phyloP scores from a whole-genome alignment of 345 rosid species.

The Moricandia moricandioides region DNA sequence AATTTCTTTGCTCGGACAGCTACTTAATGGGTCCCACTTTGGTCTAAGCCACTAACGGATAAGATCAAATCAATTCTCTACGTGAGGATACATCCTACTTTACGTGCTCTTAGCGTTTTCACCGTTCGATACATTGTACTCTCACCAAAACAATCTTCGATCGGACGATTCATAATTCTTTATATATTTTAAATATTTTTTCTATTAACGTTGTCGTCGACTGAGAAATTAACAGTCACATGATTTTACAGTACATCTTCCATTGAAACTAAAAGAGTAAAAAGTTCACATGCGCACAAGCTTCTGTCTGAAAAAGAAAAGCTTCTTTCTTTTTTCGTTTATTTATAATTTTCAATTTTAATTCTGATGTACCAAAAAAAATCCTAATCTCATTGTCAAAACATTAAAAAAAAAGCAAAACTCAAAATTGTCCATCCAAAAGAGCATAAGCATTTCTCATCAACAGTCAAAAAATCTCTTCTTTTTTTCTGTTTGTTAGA shows the following conservation, averaged over 20 bases:
- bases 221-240: background rate
- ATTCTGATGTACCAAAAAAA: background rate
- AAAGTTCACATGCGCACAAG: background rate
- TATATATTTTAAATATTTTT: background rate
- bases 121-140: background rate
- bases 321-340: background rate
- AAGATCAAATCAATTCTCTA: constrained; percentile 20
- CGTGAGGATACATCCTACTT: background rate
- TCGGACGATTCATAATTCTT: background rate
- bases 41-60: constrained; percentile 33
- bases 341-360: background rate
- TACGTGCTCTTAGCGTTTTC: background rate
- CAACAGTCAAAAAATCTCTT: constrained; percentile 19
- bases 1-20: constrained; percentile 23
- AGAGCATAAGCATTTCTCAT: constrained; percentile 22
- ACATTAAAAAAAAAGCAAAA: background rate
- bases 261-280: background rate
- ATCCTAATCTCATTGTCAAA: background rate
- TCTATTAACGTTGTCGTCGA: too few species aligned
- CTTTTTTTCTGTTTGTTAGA: background rate
- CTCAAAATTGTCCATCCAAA: background rate
- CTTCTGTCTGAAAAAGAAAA: background rate
- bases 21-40: constrained; percentile 10
- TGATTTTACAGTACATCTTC: background rate
- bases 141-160: background rate